phyloP scores from a whole-genome alignment of 495 filamentous ascomycete species.

The Hypoxylon rickii region DNA sequence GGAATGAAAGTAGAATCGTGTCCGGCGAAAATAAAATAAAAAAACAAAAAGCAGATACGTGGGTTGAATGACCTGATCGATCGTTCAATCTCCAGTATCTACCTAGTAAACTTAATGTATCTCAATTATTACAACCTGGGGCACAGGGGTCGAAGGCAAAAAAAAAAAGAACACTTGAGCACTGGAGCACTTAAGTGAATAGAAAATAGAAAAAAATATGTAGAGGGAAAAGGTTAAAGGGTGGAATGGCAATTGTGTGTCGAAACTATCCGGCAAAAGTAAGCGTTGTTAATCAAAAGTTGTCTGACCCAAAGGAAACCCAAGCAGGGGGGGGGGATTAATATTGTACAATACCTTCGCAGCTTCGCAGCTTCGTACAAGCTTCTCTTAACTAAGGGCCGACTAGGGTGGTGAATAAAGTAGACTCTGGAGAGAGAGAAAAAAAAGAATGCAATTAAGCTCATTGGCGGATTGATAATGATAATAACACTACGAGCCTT shows the following conservation, averaged over 20 bases:
- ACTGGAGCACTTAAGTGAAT: neutral
- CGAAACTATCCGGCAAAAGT: constrained; percentile 35
- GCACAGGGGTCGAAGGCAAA: too few species aligned
- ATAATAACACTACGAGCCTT: constrained; percentile 12
- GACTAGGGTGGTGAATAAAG: constrained; percentile 29
- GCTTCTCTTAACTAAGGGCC: constrained; percentile 26
- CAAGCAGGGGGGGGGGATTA: constrained; percentile 25
- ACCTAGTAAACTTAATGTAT: too few species aligned
- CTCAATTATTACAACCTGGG: too few species aligned
- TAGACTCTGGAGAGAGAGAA: too few species aligned
- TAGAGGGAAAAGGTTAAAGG: constrained; percentile 25
- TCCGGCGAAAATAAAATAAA: too few species aligned
- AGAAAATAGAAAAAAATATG: constrained; percentile 17
- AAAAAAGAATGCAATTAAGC: too few species aligned
- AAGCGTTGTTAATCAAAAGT: constrained; percentile 37
- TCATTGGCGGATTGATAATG: constrained; percentile 23
- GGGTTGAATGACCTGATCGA: too few species aligned
- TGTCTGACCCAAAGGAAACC: constrained; percentile 37
- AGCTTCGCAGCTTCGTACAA: constrained; percentile 4
- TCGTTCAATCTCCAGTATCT: too few species aligned
- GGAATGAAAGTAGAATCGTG: too few species aligned
- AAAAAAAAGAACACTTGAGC: too few species aligned
- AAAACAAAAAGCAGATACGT: too few species aligned
- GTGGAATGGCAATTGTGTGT: constrained; percentile 11
- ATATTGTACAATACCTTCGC: constrained; percentile 34